phyloP scores from a whole-genome alignment of 768 basidiomycete species.

The Auricularia sp. region DNA sequence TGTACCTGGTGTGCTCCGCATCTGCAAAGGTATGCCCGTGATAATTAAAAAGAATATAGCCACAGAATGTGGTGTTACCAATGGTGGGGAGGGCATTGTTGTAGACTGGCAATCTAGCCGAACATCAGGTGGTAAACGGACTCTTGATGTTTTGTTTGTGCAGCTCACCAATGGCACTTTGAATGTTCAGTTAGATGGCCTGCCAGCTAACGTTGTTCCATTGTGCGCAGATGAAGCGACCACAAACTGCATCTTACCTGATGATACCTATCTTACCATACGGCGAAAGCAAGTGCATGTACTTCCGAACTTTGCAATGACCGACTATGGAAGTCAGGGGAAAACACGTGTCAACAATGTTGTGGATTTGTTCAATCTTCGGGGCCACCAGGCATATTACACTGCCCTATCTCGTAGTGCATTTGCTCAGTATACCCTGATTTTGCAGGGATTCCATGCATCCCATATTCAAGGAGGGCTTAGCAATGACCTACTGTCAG shows the following conservation, averaged over 20 bases:
- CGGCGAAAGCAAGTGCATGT: conserved; percentile 9
- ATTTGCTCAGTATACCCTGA: conserved; percentile 7
- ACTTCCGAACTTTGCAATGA: conserved; percentile 16
- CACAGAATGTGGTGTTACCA: conserved; percentile 16
- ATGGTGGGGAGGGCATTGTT: conserved; percentile 15
- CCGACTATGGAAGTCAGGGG: conserved; percentile 16
- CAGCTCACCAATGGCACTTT: conserved; percentile 6
- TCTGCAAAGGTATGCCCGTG: conserved; percentile 16
- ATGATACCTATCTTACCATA: conserved; percentile 2
- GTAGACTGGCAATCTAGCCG: conserved; percentile 6
- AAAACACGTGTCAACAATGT: conserved; percentile 12
- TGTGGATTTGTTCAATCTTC: conserved; percentile 9
- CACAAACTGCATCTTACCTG: conserved; percentile 6
- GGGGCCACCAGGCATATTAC: conserved; percentile 11
- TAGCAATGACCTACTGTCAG: conserved; percentile 9
- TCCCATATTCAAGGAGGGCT: conserved; percentile 8
- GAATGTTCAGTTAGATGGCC: conserved; percentile 5
- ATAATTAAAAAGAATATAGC: conserved; percentile 15
- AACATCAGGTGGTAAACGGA: background rate
- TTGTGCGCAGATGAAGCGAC: background rate
- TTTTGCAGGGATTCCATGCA: conserved; percentile 10
- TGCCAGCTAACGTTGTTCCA: conserved; percentile 14
- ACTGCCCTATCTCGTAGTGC: conserved; percentile 15
- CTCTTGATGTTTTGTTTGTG: conserved; percentile 10
- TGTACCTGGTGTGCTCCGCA: conserved; percentile 10